Conservation (phyloP, 805 yeast genomes). For the Jamesozyma spencerorum region DNA sequence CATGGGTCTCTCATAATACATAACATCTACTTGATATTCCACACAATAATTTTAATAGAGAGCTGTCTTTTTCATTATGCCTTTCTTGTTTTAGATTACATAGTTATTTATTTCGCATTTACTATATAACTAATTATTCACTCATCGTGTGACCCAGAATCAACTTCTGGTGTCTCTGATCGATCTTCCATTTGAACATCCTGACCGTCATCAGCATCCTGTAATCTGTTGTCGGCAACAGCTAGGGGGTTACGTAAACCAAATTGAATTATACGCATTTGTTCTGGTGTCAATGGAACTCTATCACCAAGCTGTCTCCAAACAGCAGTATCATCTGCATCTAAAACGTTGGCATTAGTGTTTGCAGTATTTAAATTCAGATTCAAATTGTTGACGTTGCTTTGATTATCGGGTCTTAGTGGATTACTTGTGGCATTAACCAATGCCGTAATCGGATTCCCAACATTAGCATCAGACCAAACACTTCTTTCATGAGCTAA, state of each 20-base stretch:
- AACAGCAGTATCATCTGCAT: not conserved
- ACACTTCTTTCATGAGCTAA: constrained; percentile 21
- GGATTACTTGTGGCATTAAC: not conserved
- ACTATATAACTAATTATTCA: not conserved
- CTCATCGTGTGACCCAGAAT: constrained; percentile 8
- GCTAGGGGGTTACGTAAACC: constrained; percentile 14
- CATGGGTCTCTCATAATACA: constrained; percentile 4
- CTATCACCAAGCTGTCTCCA: constrained; percentile 12
- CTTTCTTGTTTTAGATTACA: no score
- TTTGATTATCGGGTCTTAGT: not conserved
- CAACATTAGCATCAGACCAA: constrained; percentile 10
- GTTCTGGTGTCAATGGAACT: constrained; percentile 17
- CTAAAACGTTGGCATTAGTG: not conserved
- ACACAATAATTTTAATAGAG: no score
- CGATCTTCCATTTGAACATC: constrained; percentile 14
- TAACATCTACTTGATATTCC: no score
- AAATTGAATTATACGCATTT: constrained; percentile 22
- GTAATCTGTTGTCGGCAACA: constrained; percentile 7
- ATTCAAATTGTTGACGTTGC: not conserved
- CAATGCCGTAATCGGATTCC: not conserved
- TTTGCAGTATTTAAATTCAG: not conserved
- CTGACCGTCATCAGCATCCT: not conserved
- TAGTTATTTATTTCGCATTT: no score
- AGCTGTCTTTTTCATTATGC: no score
- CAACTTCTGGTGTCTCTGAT: constrained; percentile 26